phyloP scores from a whole-genome alignment of 108 stramenopile species.

The Bacterosira constricta region DNA sequence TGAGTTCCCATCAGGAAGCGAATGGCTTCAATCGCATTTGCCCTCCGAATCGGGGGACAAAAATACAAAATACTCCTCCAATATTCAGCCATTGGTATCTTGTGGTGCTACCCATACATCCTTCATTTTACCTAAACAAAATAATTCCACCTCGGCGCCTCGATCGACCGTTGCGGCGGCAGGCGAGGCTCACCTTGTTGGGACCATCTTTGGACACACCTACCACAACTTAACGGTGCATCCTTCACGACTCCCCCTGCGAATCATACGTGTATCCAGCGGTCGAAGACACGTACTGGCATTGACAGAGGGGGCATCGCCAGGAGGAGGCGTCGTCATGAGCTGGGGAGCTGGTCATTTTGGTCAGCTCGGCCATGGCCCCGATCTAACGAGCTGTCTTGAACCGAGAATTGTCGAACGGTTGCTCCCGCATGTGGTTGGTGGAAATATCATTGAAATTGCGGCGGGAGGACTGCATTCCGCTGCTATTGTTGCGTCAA shows the following conservation, averaged over 20 bases:
- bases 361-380: conserved; percentile 82
- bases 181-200: conserved; percentile 22
- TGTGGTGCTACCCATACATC: conserved; percentile 54
- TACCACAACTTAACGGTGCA: conserved; percentile 32
- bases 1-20: too few relatives aligned
- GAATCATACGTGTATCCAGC: conserved; percentile 32
- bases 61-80: conserved; percentile 14
- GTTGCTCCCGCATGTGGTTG: conserved; percentile 64
- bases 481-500: conserved; percentile 59
- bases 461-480: conserved; percentile 83
- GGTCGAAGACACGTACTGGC: conserved; percentile 54
- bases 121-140: conserved; percentile 22
- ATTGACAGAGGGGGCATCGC: conserved; percentile 34
- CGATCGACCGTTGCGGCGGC: background rate
- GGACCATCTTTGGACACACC: conserved; percentile 47
- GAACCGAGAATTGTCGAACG: conserved; percentile 63
- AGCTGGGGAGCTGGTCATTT: conserved; percentile 90
- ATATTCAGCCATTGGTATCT: conserved; percentile 17
- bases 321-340: conserved; percentile 60
- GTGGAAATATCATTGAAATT: conserved; percentile 56
- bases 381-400: conserved; percentile 37
- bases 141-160: background rate
- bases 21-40: too few relatives aligned
- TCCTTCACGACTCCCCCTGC: conserved; percentile 48
- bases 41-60: background rate